These are phyloP conservation scores for Colletotrichum karsti DNA, from an alignment of 2,329 filamentous ascomycete species.

Conservation along the genomic window DNA sequence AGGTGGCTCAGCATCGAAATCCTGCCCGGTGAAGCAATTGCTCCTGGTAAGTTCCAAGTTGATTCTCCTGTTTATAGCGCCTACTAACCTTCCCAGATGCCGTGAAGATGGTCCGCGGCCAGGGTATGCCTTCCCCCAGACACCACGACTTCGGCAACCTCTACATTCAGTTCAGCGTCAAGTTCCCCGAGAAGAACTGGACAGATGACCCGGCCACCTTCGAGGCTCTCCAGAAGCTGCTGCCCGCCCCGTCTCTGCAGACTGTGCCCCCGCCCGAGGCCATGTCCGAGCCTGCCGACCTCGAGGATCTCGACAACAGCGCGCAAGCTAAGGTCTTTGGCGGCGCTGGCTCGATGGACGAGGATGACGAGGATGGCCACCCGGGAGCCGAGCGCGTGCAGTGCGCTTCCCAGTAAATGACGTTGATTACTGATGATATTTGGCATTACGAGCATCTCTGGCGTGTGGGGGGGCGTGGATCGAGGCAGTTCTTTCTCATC, in stretches of 20 bases:
- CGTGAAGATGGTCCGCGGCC: slow-evolving; percentile 92
- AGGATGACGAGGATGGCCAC: slow-evolving; percentile 81
- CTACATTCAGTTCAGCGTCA: slow-evolving; percentile 97
- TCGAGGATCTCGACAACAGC: slow-evolving; percentile 85
- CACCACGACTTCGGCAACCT: slow-evolving; percentile 97
- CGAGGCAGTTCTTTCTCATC: slow-evolving; percentile 25
- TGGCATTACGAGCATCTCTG: slow-evolving; percentile 30
- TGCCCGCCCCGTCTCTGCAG: slow-evolving; percentile 75
- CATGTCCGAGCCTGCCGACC: slow-evolving; percentile 89
- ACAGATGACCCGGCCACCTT: slow-evolving; percentile 74
- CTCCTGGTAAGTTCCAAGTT: slow-evolving; percentile 80
- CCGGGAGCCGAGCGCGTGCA: slow-evolving; percentile 82
- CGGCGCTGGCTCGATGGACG: slow-evolving; percentile 63
- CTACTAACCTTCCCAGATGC: slow-evolving; percentile 64
- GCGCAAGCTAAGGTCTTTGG: slow-evolving; percentile 73
- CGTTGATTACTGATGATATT: neutral
- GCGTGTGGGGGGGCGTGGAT: slow-evolving; percentile 33
- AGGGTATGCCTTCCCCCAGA: slow-evolving; percentile 96
- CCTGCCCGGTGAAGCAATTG: slow-evolving; percentile 91
- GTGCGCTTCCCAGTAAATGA: slow-evolving; percentile 83
- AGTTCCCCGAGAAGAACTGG: slow-evolving; percentile 88
- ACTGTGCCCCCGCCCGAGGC: slow-evolving; percentile 78
- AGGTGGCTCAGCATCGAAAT: slow-evolving; percentile 96
- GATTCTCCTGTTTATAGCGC: too few relatives aligned
- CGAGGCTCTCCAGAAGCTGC: slow-evolving; percentile 80